Base-by-base conservation (phyloP, 371 early-diverging fungal genomes). In the Synchytrium microbalum region DNA sequence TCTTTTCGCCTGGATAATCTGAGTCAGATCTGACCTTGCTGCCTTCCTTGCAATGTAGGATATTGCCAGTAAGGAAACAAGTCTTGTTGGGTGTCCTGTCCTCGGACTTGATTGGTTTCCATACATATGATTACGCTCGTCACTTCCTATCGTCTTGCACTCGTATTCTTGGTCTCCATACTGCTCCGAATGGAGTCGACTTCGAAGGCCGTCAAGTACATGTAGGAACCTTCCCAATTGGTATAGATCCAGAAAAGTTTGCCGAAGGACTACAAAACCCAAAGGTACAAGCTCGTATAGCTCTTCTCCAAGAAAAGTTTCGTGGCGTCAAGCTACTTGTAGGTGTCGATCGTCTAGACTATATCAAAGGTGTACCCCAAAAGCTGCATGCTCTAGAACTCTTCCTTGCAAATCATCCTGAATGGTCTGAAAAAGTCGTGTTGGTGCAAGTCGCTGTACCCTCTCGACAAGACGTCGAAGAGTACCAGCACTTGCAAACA, bases 361-460 rank as follows among this genome's bases (percentile, higher is more conserved):
- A 99, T 73, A 99, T 99, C 79, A 99, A 99, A 79, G 99, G 99
- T 58, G 98, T 99, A 26, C 99, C 99, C 13, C 98, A 99, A 70
- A 96, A 98, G 77, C 77, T 99, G 66, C 89, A 92, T 69, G 99
- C 96, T 3, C 87, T 96, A 60, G 96, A 98, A 71, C 84, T 90
- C 31, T 96, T 99, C 67, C 76, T 99, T 55, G 78, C 83, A 33
- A 79, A 87, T 60, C 86, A 98, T 70, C 95, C 95, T 0, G 95
- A 99, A 71, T 95, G 91, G 84, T 83, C 88, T 27, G 96, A 93
- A 26, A 93, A 93, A 67, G 82, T 79, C 14, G 96, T 96, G 0
- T 80, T 99, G 59, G 88, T 98, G 23, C 99, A 99, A 72, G 90
- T 99, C 3, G 96, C 97, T 13, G 96, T 99, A 5, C 99, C 99